Evolutionary conservation across 2,329 filamentous ascomycete species (phyloP), one percentile per base, ranked within the genome.

Genomic region (Cytospora schulzeri): DNA sequence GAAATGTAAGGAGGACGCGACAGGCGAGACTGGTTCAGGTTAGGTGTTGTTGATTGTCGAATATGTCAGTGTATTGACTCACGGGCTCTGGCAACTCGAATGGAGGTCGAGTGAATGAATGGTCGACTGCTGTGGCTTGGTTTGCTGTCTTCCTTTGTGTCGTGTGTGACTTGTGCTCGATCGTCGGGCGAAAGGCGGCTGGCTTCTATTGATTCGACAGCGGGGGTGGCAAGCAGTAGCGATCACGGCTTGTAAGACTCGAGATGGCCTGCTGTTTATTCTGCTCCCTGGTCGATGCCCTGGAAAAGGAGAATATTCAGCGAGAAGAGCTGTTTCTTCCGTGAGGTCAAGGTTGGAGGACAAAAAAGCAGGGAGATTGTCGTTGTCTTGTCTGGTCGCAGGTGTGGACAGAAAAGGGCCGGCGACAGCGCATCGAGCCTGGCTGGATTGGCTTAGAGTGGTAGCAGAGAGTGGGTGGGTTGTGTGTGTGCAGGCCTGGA

Each of bases 351-450:
- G 1, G 45, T 48, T 48, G 45, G 45, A 19, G 7, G 11, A 24
- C 45, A 45, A 11, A 24, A 24, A 48, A 48, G 45, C n/a, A 48
- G 45, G 45, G 19, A 24, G n/a, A 35, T 48, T 48, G 45, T 48
- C n/a, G 45, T 24, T 22, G 45, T 45, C 19, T n/a, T n/a, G 41
- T 41, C 38, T 14, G 24, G 45, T 48, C 45, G 45, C 45, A 48
- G 45, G 45, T 48, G n/a, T 48, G 45, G 45, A 48, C 45, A 48
- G 45, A 48, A 48, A 48, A 48, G 45, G 45, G n/a, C 45, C n/a
- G 45, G 45, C 45, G 45, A 48, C 45, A 48, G 45, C 45, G 45
- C 45, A 48, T 48, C 45, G n/a, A 48, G n/a, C 19, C 22, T 24
- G n/a, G 45, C 11, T 48, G 45, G 45, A 48, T 48, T 48, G 45